Conservation (phyloP, 306 rosid genomes). For the Senna siamea region DNA sequence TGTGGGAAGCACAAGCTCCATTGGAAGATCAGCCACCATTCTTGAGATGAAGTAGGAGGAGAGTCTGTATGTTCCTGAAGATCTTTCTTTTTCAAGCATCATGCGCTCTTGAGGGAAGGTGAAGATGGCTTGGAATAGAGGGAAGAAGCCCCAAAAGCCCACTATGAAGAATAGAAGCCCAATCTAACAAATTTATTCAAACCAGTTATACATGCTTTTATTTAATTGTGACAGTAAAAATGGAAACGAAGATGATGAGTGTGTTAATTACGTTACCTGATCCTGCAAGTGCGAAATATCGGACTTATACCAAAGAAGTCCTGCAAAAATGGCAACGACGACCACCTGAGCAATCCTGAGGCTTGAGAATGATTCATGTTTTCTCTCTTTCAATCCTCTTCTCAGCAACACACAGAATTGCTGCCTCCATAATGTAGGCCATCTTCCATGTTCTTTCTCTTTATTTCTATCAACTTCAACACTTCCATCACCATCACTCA, state of each 20-base stretch:
- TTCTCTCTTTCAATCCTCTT: conserved; percentile 77
- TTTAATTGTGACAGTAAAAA: too few relatives aligned
- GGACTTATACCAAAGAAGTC: conserved; percentile 74
- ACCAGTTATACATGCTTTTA: too few relatives aligned
- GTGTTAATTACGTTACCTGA: conserved; percentile 48
- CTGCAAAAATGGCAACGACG: conserved; percentile 55
- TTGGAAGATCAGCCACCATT: conserved; percentile 60
- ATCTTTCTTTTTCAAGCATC: conserved; percentile 69
- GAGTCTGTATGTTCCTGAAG: conserved; percentile 74
- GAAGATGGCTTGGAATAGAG: conserved; percentile 67
- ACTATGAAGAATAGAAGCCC: conserved; percentile 58
- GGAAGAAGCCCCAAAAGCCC: conserved; percentile 66
- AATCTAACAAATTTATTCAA: too few relatives aligned
- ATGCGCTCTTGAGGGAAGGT: conserved; percentile 67
- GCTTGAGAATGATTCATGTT: conserved; percentile 58
- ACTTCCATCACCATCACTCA: neutral
- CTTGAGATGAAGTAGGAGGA: conserved; percentile 73
- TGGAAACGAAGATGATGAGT: too few relatives aligned
- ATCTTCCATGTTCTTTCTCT: conserved; percentile 44
- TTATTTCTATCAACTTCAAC: conserved; percentile 27
- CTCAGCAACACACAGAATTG: conserved; percentile 63
- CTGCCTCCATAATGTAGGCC: conserved; percentile 77
- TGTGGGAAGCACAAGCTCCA: conserved; percentile 72
- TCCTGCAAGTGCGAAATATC: conserved; percentile 60
- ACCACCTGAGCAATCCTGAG: conserved; percentile 57